A percentile compares a stretch with the other conserved stretches of the same genome.
phyloP scores from a whole-genome alignment of 805 yeast species.

The Candida quercuum region DNA sequence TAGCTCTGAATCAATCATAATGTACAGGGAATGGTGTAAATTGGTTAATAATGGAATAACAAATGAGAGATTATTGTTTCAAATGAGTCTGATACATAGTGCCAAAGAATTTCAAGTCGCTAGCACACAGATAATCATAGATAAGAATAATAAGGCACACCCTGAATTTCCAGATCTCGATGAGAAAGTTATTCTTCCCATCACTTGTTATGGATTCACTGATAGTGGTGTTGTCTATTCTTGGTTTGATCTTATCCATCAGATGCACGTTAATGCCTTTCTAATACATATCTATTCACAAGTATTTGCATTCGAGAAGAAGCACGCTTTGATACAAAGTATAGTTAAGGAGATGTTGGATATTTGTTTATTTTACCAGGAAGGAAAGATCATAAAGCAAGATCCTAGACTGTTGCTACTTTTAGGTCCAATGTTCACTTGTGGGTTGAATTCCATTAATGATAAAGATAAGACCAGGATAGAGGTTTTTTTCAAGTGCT shows the following conservation, averaged over 20 bases:
- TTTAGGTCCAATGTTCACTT: constrained; percentile 18
- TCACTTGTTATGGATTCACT: constrained; percentile 18
- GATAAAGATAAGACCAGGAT: constrained; percentile 8
- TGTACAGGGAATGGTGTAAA: constrained; percentile 23
- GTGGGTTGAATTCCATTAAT: constrained; percentile 16
- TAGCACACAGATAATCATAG: constrained; percentile 10
- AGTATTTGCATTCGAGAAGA: constrained; percentile 28
- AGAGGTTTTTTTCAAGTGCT: constrained; percentile 10
- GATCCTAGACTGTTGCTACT: constrained; percentile 20
- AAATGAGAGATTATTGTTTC: constrained; percentile 17
- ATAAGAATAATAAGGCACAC: constrained; percentile 13
- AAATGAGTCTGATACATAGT: constrained; percentile 21
- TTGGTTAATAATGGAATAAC: constrained; percentile 5
- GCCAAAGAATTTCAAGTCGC: constrained; percentile 23
- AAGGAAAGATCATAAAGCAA: constrained; percentile 1
- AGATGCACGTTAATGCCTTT: constrained; percentile 30
- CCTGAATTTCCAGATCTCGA: constrained; percentile 11
- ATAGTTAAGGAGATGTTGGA: constrained; percentile 15
- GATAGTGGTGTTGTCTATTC: constrained; percentile 14
- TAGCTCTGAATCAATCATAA: constrained; percentile 23
- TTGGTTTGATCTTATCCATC: constrained; percentile 25
- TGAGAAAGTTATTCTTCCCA: constrained; percentile 9
- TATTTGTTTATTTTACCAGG: constrained; percentile 14
- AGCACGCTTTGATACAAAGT: constrained; percentile 12
- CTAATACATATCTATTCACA: constrained; percentile 28